Conservation (phyloP, 257 asterid genomes). For the Solanum megistacrolobum region DNA sequence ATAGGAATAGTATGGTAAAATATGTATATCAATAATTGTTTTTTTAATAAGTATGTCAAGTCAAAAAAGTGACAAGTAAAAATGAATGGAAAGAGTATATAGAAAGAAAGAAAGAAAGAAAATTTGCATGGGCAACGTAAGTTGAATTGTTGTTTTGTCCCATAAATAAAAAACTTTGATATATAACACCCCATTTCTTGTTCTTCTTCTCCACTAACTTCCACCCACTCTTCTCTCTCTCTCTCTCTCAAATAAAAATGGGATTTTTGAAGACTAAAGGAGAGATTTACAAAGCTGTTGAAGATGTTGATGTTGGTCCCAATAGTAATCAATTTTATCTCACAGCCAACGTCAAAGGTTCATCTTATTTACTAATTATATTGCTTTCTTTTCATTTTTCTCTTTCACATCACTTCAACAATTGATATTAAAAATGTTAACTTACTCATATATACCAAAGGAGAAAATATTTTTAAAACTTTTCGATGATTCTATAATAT, state of each 20-base stretch:
- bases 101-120: not conserved
- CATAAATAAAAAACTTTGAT: not conserved
- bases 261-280: conserved; percentile 49
- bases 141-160: not conserved
- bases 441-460: not conserved
- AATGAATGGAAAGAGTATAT: too few relatives aligned
- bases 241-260: conserved; percentile 13
- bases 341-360: conserved; percentile 78
- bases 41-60: too few relatives aligned
- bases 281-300: conserved; percentile 45
- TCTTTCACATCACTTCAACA: not conserved
- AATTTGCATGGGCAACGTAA: not conserved
- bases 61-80: too few relatives aligned
- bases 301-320: conserved; percentile 62
- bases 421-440: not conserved
- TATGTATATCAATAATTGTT: too few relatives aligned
- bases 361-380: not conserved
- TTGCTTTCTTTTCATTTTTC: not conserved
- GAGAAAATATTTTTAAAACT: not conserved
- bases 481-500: not conserved
- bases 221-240: not conserved
- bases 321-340: conserved; percentile 50
- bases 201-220: not conserved
- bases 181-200: not conserved
- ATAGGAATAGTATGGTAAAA: too few relatives aligned